These are phyloP conservation scores for Scheffersomyces insectosa DNA, from an alignment of 1,139 yeast species.

Conservation along the genomic window DNA sequence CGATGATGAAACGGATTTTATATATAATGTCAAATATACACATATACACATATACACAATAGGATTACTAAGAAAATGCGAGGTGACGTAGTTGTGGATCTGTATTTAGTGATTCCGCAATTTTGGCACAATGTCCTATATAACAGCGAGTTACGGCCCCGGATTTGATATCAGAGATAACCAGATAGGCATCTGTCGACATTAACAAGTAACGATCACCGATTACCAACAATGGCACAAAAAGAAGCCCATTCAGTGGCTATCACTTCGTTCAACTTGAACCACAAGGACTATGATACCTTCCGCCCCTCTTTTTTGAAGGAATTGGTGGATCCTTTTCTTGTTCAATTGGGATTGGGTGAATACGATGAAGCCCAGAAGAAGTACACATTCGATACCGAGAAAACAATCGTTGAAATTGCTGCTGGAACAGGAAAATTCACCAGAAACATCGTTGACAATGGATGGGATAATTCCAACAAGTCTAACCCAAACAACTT, in stretches of 20 bases:
- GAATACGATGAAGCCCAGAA: conserved; percentile 7
- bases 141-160: too few species aligned
- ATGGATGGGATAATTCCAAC: conserved; percentile 36
- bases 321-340: conserved; percentile 48
- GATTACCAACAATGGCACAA: not conserved
- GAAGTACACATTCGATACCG: conserved; percentile 16
- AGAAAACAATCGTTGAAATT: conserved; percentile 47
- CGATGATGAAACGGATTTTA: not conserved
- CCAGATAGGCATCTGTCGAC: too few species aligned
- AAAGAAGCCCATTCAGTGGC: conserved; percentile 22
- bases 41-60: too few species aligned
- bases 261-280: conserved; percentile 49
- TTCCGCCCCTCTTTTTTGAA: conserved; percentile 58
- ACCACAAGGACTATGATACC: conserved; percentile 54
- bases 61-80: too few species aligned
- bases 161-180: too few species aligned
- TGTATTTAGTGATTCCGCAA: too few species aligned
- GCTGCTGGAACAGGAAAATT: conserved; percentile 73
- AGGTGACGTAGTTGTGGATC: too few species aligned
- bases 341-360: conserved; percentile 36
- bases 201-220: not conserved
- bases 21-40: not conserved
- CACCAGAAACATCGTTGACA: conserved; percentile 45
- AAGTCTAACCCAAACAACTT: conserved; percentile 20
- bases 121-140: too few species aligned